Percentiles rank a stretch among this genome's conserved stretches.
Conservation (phyloP, 192 early-diverging fungal genomes). For the Gonapodya sp. region DNA sequence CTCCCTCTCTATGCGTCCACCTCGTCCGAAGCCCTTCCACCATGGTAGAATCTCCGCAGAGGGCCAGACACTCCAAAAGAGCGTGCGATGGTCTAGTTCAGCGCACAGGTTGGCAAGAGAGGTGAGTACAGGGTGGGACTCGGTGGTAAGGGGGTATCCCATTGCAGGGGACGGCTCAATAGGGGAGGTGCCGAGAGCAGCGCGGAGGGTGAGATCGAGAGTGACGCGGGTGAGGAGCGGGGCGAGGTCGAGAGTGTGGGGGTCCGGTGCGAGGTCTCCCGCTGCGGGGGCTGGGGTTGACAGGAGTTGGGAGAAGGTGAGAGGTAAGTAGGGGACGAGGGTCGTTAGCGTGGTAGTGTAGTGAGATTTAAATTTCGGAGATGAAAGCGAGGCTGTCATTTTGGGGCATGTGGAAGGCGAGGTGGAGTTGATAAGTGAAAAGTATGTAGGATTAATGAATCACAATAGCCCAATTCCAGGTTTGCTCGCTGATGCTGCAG, state of each 20-base stretch:
- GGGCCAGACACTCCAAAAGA: background rate
- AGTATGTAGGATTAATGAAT: too few relatives aligned
- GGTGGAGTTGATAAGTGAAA: too few relatives aligned
- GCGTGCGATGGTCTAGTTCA: background rate
- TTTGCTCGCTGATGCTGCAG: too few relatives aligned
- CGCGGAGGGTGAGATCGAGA: background rate
- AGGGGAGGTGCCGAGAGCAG: background rate
- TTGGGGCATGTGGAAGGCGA: too few relatives aligned
- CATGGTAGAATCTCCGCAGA: background rate
- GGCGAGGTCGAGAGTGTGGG: background rate
- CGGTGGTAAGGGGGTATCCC: background rate
- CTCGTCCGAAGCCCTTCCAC: background rate
- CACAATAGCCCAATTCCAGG: too few relatives aligned
- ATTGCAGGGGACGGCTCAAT: background rate
- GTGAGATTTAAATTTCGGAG: background rate
- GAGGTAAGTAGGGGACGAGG: background rate
- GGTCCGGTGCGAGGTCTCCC: background rate
- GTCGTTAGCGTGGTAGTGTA: background rate
- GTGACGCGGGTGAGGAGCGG: background rate
- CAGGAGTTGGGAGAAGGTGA: background rate
- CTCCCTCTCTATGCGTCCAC: background rate
- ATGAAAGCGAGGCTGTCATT: background rate
- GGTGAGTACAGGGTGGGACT: background rate
- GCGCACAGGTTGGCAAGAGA: background rate
- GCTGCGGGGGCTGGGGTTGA: background rate